Percentiles rank a stretch among this genome's conserved stretches.
Conservation (phyloP, 2,329 filamentous ascomycete species). For the Fusarium neocosmosporiellum region DNA sequence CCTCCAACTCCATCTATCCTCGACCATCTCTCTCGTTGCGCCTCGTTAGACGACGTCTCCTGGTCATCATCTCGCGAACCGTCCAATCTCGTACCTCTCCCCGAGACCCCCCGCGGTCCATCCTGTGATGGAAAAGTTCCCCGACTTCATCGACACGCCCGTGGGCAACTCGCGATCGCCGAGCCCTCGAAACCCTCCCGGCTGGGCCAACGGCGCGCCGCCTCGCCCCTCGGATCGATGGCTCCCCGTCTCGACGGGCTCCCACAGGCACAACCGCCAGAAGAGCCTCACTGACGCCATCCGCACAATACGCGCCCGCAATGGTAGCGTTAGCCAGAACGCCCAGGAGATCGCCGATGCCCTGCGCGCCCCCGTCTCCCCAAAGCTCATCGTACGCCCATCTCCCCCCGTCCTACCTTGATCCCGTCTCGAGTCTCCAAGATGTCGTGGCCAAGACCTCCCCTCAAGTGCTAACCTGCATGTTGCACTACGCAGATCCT, state of each 20-base stretch:
- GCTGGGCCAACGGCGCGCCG: slow-evolving; percentile 45
- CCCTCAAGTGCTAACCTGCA: slow-evolving; percentile 35
- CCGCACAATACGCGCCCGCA: slow-evolving; percentile 81
- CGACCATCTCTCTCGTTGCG: neutral
- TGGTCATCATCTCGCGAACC: neutral
- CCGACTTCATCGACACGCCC: slow-evolving; percentile 62
- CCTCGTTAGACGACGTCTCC: neutral
- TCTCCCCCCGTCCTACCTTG: neutral
- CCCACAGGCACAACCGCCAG: slow-evolving; percentile 73
- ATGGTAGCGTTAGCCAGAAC: slow-evolving; percentile 89
- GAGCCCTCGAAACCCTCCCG: slow-evolving; percentile 43
- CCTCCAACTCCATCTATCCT: neutral
- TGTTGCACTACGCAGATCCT: slow-evolving; percentile 69
- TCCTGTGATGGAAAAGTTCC: slow-evolving; percentile 65
- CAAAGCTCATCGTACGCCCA: slow-evolving; percentile 79
- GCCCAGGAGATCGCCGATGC: slow-evolving; percentile 94
- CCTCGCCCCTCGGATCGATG: slow-evolving; percentile 46
- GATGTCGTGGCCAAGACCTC: neutral
- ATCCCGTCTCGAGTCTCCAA: slow-evolving; percentile 15
- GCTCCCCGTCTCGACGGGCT: slow-evolving; percentile 44
- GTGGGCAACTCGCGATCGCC: slow-evolving; percentile 43
- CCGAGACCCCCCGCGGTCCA: neutral
- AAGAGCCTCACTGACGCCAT: slow-evolving; percentile 94
- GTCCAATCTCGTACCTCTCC: slow-evolving; percentile 5
- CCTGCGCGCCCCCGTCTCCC: slow-evolving; percentile 88